Evolutionary conservation across 176 grass and related monocot genomes (phyloP).

Genomic region (Phragmites australis): DNA sequence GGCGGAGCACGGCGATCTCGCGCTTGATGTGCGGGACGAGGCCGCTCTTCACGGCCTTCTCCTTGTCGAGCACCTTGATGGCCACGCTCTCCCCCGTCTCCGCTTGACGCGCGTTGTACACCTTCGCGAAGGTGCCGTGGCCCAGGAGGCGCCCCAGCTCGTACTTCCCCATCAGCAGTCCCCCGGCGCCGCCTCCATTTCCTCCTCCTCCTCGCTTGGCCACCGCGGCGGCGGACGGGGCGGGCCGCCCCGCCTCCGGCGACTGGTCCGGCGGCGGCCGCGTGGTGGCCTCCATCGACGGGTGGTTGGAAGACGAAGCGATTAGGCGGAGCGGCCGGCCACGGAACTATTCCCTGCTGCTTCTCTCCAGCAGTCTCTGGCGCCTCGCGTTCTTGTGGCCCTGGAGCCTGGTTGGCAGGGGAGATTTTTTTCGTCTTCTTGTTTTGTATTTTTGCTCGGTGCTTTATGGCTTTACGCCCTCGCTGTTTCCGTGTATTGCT

Average conservation of each 20-base stretch:
- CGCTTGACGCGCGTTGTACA: slow-evolving; percentile 66
- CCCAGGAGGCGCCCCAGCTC: slow-evolving; percentile 85
- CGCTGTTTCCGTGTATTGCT: slow-evolving; percentile 32
- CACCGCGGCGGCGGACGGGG: background rate
- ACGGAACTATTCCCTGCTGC: background rate
- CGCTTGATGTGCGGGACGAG: slow-evolving; percentile 88
- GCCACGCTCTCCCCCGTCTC: slow-evolving; percentile 65
- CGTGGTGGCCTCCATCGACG: slow-evolving; percentile 40
- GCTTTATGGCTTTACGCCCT: slow-evolving; percentile 15
- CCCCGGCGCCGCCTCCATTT: background rate
- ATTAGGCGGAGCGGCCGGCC: slow-evolving; percentile 33
- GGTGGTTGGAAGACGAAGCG: background rate
- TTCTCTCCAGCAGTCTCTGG: background rate
- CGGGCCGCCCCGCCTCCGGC: slow-evolving; percentile 37
- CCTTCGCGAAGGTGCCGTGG: slow-evolving; percentile 89
- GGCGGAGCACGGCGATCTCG: slow-evolving; percentile 91
- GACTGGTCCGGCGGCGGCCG: background rate
- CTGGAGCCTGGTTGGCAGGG: background rate
- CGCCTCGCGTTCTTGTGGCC: background rate
- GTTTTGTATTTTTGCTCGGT: background rate
- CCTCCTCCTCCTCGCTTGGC: slow-evolving; percentile 33
- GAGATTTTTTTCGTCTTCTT: background rate
- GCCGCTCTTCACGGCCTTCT: slow-evolving; percentile 65
- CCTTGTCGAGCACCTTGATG: slow-evolving; percentile 96
- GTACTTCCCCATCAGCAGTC: slow-evolving; percentile 69